Conservation (phyloP, 176 grass and related monocot genomes). For the Juncus effusus region DNA sequence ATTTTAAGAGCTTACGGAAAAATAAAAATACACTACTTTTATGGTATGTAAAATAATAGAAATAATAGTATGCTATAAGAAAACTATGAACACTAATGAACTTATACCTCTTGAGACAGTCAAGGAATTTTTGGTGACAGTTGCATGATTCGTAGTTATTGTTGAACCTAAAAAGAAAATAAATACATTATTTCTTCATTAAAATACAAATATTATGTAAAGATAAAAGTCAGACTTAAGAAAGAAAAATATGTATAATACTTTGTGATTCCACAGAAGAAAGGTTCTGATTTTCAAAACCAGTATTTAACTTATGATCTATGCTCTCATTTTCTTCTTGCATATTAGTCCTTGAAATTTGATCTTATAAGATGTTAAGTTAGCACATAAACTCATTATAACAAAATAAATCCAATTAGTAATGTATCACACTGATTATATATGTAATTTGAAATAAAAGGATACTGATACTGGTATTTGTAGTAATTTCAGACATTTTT, state of each 20-base stretch:
- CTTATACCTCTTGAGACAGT: conserved; percentile 23
- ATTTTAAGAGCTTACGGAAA: too few species aligned
- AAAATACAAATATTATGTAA: background rate
- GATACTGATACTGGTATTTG: conserved; percentile 25
- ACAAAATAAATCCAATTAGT: conserved; percentile 12
- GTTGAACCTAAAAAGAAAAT: conserved; percentile 17
- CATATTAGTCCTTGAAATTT: conserved; percentile 13
- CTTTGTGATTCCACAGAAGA: conserved; percentile 16
- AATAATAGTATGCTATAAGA: too few species aligned
- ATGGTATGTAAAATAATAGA: too few species aligned
- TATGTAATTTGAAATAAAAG: conserved; percentile 12
- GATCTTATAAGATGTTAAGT: conserved; percentile 21
- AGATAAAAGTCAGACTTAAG: too few species aligned
- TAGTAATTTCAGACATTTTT: conserved; percentile 20
- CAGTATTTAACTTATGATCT: conserved; percentile 5
- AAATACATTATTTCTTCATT: background rate
- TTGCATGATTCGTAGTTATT: background rate
- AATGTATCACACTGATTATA: background rate
- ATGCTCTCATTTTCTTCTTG: conserved; percentile 7
- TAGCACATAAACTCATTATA: conserved; percentile 1
- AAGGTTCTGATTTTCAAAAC: conserved; percentile 12
- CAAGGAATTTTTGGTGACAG: conserved; percentile 11
- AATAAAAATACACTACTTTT: too few species aligned
- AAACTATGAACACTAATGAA: background rate
- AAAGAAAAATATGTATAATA: conserved; percentile 5